These are phyloP conservation scores for Tetracladium maxilliforme DNA, from an alignment of 2,329 filamentous ascomycete species.

Conservation along the genomic window DNA sequence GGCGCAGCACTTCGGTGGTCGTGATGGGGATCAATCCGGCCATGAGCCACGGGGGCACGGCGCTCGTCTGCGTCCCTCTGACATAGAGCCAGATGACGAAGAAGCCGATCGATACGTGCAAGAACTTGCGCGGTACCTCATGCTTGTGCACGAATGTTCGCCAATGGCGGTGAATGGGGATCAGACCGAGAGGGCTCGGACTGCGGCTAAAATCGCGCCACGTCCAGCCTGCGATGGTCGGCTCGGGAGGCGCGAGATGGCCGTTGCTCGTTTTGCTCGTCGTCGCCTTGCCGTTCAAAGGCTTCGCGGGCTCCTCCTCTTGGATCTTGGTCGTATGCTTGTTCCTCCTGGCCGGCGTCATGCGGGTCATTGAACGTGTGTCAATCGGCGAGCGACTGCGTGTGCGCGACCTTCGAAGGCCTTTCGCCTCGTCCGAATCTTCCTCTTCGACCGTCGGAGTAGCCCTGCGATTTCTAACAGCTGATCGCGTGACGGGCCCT, in stretches of 20 bases:
- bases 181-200: constrained; percentile 82
- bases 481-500: constrained; percentile 65
- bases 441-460: constrained; percentile 48
- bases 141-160: constrained; percentile 87
- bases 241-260: constrained; percentile 50
- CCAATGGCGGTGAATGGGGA: constrained; percentile 90
- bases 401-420: constrained; percentile 47
- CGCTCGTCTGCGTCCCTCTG: constrained; percentile 57
- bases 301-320: constrained; percentile 17
- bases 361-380: too few species aligned
- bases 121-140: constrained; percentile 83
- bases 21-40: constrained; percentile 71
- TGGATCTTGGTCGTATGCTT: constrained; percentile 13
- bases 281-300: constrained; percentile 27
- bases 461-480: constrained; percentile 41
- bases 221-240: constrained; percentile 46
- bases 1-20: constrained; percentile 66
- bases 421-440: constrained; percentile 33
- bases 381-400: constrained; percentile 57
- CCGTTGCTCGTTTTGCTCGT: constrained; percentile 38
- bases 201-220: constrained; percentile 85
- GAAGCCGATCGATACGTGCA: constrained; percentile 96
- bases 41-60: constrained; percentile 77
- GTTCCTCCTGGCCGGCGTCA: too few species aligned
- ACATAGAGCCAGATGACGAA: constrained; percentile 78